Base-by-base conservation (phyloP, 2,329 filamentous ascomycete genomes). In the Penicillium sp. region DNA sequence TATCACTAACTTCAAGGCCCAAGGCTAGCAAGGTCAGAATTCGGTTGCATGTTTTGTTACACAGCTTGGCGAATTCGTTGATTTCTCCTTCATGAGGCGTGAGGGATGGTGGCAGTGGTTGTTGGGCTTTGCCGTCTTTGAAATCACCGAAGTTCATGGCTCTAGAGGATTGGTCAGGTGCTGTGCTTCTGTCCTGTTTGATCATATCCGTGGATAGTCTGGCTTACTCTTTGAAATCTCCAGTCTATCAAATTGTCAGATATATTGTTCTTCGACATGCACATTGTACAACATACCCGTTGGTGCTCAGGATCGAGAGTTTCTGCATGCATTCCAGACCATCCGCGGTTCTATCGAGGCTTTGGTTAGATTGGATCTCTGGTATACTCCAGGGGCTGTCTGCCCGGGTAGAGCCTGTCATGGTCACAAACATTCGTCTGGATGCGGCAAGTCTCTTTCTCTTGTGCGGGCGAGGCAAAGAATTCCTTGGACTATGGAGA, bases 81-180 rank as follows among this genome's bases (percentile, higher is more conserved):
- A 96, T 79, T 16, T 86, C 79, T 6, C 77, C 64, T 65, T 89
- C 82, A 56, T 89, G 79, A 1, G 79, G 61, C 14, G 75, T 68
- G 2, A 97, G 79, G 7, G 83, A 79, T 1, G 77, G 67, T 0
- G 93, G 92, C 1, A 97, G 79, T 8, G 88, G 87, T 71, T 97
- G 93, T 57, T 88, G 85, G 13, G 88, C 82, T 73, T 86, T 85
- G 62, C 84, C 81, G 58, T 85, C 63, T 53, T 78, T 69, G 69
- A 94, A 96, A 63, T 90, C 85, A 60, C 88, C 90, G 67, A 97
- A 88, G 77, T 97, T 99, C 81, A 97, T 93, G 36, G 88, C 91
- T 77, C 92, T 94, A 61, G 36, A 18, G 36, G 14, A 18, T 36
- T 55, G 46, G 55, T 44, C 31, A 52, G 50, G 57, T 27, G 6